Evolutionary conservation across 352 stramenopile genomes (phyloP).

Genomic region (Globisporangium cylindrosporum): DNA sequence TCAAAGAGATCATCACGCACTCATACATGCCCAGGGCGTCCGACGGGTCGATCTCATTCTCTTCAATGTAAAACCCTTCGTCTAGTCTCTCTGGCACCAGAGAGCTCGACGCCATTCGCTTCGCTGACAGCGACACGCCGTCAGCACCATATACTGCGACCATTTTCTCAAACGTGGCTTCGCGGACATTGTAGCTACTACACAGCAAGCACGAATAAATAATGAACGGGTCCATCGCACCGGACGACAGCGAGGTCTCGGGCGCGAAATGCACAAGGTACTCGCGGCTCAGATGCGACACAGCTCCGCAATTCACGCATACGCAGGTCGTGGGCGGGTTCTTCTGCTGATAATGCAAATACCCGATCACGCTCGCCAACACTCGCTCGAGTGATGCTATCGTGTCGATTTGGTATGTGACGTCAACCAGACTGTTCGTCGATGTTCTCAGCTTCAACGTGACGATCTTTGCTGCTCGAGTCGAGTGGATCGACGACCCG

Average conservation of each 20-base stretch:
- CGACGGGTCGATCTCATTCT: constrained; percentile 31
- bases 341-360: constrained; percentile 49
- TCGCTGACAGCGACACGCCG: constrained; percentile 38
- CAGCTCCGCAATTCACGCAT: constrained; percentile 54
- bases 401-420: constrained; percentile 63
- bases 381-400: constrained; percentile 33
- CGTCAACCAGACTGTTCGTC: constrained; percentile 22
- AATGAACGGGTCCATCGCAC: constrained; percentile 28
- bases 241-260: constrained; percentile 11
- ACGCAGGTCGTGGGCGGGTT: constrained; percentile 36
- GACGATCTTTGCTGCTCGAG: constrained; percentile 46
- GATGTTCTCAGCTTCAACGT: constrained; percentile 41
- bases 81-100: constrained; percentile 29
- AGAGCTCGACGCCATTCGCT: constrained; percentile 27
- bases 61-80: constrained; percentile 62
- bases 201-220: constrained; percentile 70
- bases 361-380: constrained; percentile 35
- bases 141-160: constrained; percentile 43
- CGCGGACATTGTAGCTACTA: constrained; percentile 67
- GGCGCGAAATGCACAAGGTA: constrained; percentile 23
- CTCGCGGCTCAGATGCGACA: constrained; percentile 55
- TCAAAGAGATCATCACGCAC: constrained; percentile 47
- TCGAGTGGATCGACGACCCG: constrained; percentile 49
- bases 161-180: constrained; percentile 59
- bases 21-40: constrained; percentile 32